Evolutionary conservation across 2,329 filamentous ascomycete species (phyloP).

Genomic region (Rhynchosporium graminicola): DNA sequence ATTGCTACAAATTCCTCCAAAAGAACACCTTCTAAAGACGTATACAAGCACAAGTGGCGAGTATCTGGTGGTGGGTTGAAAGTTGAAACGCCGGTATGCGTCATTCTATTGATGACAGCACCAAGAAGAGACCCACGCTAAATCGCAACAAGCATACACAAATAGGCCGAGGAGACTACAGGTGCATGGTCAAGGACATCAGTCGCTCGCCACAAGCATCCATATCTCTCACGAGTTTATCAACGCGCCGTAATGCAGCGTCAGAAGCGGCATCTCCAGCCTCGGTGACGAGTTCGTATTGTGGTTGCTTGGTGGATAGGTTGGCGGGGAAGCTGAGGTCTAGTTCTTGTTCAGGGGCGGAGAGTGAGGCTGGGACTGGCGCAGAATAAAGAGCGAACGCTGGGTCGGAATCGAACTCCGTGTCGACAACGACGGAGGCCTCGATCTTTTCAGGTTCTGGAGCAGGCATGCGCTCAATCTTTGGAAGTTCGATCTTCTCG

Average conservation of each 20-base stretch:
- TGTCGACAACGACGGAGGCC: slow-evolving; percentile 45
- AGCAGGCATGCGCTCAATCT: slow-evolving; percentile 45
- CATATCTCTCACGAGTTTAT: slow-evolving; percentile 33
- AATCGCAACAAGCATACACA: slow-evolving; percentile 27
- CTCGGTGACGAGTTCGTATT: slow-evolving; percentile 65
- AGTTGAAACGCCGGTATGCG: slow-evolving; percentile 17
- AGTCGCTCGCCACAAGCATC: slow-evolving; percentile 36
- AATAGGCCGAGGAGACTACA: slow-evolving; percentile 25
- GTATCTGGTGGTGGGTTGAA: background rate
- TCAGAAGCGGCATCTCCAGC: slow-evolving; percentile 45
- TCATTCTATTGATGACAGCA: slow-evolving; percentile 4
- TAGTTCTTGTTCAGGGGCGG: slow-evolving; percentile 42
- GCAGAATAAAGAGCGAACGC: slow-evolving; percentile 60
- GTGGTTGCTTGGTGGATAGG: slow-evolving; percentile 61
- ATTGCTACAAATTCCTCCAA: slow-evolving; percentile 2
- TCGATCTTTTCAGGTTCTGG: slow-evolving; percentile 33
- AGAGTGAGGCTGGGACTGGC: slow-evolving; percentile 28
- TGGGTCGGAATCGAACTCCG: slow-evolving; percentile 63
- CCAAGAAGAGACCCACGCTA: slow-evolving; percentile 22
- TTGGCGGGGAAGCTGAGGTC: slow-evolving; percentile 54
- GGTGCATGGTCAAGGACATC: slow-evolving; percentile 30
- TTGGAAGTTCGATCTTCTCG: slow-evolving; percentile 51
- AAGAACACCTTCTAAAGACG: background rate
- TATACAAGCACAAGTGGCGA: slow-evolving; percentile 7
- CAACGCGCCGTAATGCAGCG: slow-evolving; percentile 30